phyloP scores from a whole-genome alignment of 345 rosid species.

The Lepidium africanum region DNA sequence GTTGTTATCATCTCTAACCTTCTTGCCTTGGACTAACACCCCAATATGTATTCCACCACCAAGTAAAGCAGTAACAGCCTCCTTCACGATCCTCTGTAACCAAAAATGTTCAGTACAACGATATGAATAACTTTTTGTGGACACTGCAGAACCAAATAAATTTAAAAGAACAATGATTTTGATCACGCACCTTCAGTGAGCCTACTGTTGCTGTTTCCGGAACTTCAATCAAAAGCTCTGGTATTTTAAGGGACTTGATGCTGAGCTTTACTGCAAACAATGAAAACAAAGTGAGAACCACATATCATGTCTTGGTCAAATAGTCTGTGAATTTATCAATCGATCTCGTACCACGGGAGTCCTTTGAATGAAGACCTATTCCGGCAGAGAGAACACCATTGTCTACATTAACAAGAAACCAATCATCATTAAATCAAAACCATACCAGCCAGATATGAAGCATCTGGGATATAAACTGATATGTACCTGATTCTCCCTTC shows the following conservation, averaged over 20 bases:
- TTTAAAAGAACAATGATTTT: not conserved
- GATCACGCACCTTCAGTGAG: constrained; percentile 67
- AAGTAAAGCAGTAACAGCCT: constrained; percentile 70
- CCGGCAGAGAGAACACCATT: constrained; percentile 36
- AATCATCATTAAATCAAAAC: constrained; percentile 16
- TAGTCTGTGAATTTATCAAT: not conserved
- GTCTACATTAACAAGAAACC: constrained; percentile 29
- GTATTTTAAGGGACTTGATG: constrained; percentile 82
- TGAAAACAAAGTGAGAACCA: constrained; percentile 5
- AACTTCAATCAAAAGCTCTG: constrained; percentile 82
- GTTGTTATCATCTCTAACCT: constrained; percentile 75
- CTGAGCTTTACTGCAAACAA: constrained; percentile 73
- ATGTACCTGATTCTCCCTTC: constrained; percentile 45
- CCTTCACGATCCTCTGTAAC: constrained; percentile 68
- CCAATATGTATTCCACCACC: constrained; percentile 75
- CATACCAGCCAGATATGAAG: not conserved
- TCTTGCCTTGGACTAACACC: constrained; percentile 79
- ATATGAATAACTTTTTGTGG: not conserved
- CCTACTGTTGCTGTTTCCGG: constrained; percentile 81
- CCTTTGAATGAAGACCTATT: constrained; percentile 42
- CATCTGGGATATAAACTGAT: not conserved
- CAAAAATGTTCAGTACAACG: constrained; percentile 4
- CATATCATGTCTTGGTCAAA: not conserved
- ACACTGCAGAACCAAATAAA: not conserved
- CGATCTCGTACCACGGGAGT: constrained; percentile 58